phyloP scores from a whole-genome alignment of 768 basidiomycete genomes.

The Phlebiopsis gigantea region DNA sequence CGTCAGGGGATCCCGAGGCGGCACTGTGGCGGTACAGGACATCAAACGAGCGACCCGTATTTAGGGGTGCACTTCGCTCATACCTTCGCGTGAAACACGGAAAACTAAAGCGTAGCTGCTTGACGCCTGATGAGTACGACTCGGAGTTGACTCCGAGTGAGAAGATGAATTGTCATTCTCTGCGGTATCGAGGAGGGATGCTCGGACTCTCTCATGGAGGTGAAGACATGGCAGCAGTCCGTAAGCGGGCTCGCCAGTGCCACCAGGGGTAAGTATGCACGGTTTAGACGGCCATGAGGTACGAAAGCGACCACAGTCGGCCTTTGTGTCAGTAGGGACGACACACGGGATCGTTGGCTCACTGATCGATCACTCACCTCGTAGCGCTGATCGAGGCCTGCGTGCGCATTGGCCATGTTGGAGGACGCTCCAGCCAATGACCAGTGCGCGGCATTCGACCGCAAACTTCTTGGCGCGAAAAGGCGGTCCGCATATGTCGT shows the following conservation, averaged over 20 bases:
- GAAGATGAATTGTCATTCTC: background rate
- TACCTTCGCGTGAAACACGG: too few species aligned
- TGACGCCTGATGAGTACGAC: too few species aligned
- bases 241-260: background rate
- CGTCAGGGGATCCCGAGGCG: background rate
- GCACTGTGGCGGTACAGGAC: background rate
- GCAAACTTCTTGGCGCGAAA: background rate
- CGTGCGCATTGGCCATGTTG: background rate
- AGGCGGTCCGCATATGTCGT: too few species aligned
- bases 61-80: too few species aligned
- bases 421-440: background rate
- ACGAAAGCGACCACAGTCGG: background rate
- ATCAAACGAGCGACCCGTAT: too few species aligned
- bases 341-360: background rate
- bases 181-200: background rate
- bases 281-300: background rate
- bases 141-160: too few species aligned
- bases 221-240: background rate
- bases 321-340: background rate
- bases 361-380: background rate
- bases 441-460: too few species aligned
- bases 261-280: background rate
- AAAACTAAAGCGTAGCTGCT: too few species aligned
- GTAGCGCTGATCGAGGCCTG: background rate
- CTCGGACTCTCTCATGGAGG: background rate